Percentiles rank a stretch among this genome's conserved stretches.
phyloP scores from a whole-genome alignment of 805 yeast genomes.

The Hanseniaspora mollemarum region DNA sequence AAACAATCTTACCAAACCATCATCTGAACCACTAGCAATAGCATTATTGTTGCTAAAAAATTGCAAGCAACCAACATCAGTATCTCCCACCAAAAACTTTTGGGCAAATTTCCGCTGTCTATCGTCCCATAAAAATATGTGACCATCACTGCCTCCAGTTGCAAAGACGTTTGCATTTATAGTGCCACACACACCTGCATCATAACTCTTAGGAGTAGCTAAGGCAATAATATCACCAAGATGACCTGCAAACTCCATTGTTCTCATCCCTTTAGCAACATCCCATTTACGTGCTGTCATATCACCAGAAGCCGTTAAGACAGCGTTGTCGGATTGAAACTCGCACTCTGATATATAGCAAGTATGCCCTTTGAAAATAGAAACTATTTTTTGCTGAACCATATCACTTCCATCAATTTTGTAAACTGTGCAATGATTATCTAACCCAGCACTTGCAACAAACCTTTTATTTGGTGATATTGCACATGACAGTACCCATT shows the following conservation, averaged over 20 bases:
- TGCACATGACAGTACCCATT: slow-evolving; percentile 70
- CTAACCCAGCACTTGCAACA: slow-evolving; percentile 75
- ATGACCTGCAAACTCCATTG: slow-evolving; percentile 51
- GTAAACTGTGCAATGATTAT: slow-evolving; percentile 66
- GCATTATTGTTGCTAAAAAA: slow-evolving; percentile 62
- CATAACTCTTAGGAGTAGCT: slow-evolving; percentile 22
- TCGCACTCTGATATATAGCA: slow-evolving; percentile 70
- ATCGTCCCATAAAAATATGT: slow-evolving; percentile 54
- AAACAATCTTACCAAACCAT: slow-evolving; percentile 55
- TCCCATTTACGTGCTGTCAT: slow-evolving; percentile 76
- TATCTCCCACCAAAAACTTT: slow-evolving; percentile 43
- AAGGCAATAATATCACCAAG: slow-evolving; percentile 58
- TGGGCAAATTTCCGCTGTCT: slow-evolving; percentile 39
- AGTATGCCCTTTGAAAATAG: slow-evolving; percentile 64
- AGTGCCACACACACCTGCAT: slow-evolving; percentile 17
- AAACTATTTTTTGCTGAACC: slow-evolving; percentile 35
- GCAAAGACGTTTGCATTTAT: slow-evolving; percentile 34
- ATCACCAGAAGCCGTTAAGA: slow-evolving; percentile 73
- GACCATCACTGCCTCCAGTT: slow-evolving; percentile 60
- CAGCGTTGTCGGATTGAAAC: slow-evolving; percentile 45
- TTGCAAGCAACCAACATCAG: slow-evolving; percentile 53
- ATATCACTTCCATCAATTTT: slow-evolving; percentile 31
- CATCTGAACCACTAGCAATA: slow-evolving; percentile 68
- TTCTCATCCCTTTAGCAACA: slow-evolving; percentile 44
- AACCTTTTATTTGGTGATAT: slow-evolving; percentile 52